Evolutionary conservation across 495 filamentous ascomycete genomes (phyloP), one percentile per base, ranked within the genome.

Genomic region (Penicillium mononematosum): DNA sequence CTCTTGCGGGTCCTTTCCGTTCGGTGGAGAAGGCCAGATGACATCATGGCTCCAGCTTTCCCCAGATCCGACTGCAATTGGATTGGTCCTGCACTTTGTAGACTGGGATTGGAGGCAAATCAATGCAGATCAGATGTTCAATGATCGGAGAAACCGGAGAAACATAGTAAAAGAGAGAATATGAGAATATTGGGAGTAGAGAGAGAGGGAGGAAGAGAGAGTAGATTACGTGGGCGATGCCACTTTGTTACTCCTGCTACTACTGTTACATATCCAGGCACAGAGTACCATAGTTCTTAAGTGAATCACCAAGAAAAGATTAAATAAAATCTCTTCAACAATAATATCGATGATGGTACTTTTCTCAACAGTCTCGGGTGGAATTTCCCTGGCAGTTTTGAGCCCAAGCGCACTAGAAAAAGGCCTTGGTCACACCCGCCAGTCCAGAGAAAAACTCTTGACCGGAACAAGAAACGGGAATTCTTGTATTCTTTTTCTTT

Each of bases 1-100:
- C 45, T 32, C 45, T 9, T 24, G 24, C 44, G 36, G 36, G 36
- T n/a, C 36, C 31, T 10, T 24, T 11, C 16, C 25, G 20, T n/a
- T 12, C 45, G 31, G 45, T 48, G 45, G 45, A 48, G 45, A 7
- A 8, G 45, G 31, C 5, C 8, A 11, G n/a, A 32, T 48, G 45
- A 48, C 29, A 20, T 48, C 45, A 48, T 31, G 45, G 27, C 10
- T 32, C 27, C 45, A 48, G 45, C 17, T 48, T 48, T 48, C 45
- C 45, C 45, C 45, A 19, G 45, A 48, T 20, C 27, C 25, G 19
- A 17, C 16, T n/a, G 36, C 44, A 17, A 27, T 46, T 46, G 44
- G 11, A 20, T n/a, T 3, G 24, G 24, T 24, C 22, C 16, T n/a
- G 2, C 14, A 0, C n/a, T 11, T 17, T 39, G 6, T 3, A 17